These are phyloP conservation scores for Begonia masoniana DNA, from an alignment of 306 rosid genomes.

Conservation along the genomic window DNA sequence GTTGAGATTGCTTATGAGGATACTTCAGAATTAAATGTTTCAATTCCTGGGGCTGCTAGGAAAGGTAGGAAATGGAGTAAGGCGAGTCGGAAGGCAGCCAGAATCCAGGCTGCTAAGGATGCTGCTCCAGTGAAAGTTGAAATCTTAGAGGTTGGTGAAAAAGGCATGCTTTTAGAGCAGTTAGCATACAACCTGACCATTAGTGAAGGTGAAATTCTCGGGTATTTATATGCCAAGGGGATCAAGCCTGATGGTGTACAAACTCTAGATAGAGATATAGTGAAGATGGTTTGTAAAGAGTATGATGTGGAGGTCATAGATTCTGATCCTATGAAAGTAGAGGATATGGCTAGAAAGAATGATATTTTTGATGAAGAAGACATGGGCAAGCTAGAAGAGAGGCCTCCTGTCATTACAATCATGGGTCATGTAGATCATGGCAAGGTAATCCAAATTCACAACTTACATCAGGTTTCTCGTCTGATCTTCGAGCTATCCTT, in stretches of 20 bases:
- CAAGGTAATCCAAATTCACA: constrained; percentile 40
- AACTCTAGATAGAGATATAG: constrained; percentile 81
- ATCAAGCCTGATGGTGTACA: constrained; percentile 96
- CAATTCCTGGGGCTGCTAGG: constrained; percentile 60
- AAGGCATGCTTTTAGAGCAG: constrained; percentile 83
- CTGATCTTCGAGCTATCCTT: constrained; percentile 3
- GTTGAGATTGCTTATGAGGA: constrained; percentile 49
- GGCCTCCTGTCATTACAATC: constrained; percentile 95
- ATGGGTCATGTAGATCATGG: constrained; percentile 99
- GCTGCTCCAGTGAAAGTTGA: constrained; percentile 98
- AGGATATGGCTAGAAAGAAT: constrained; percentile 61
- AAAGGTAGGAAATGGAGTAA: constrained; percentile 98
- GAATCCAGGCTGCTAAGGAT: constrained; percentile 90
- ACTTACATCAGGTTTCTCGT: constrained; percentile 8
- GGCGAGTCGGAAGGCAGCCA: constrained; percentile 94
- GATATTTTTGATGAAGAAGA: constrained; percentile 65
- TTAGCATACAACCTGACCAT: constrained; percentile 64
- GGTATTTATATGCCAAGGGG: constrained; percentile 69
- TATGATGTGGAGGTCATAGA: constrained; percentile 77
- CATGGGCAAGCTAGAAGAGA: constrained; percentile 63
- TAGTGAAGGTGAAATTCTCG: constrained; percentile 83
- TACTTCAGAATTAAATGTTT: constrained; percentile 50
- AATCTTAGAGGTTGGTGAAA: constrained; percentile 71
- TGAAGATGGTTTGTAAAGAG: constrained; percentile 85
- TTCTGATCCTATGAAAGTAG: constrained; percentile 62